Percentiles rank a stretch among this genome's conserved stretches.
Conservation (phyloP, 176 grass and related monocot genomes). For the Olyra latifolia region DNA sequence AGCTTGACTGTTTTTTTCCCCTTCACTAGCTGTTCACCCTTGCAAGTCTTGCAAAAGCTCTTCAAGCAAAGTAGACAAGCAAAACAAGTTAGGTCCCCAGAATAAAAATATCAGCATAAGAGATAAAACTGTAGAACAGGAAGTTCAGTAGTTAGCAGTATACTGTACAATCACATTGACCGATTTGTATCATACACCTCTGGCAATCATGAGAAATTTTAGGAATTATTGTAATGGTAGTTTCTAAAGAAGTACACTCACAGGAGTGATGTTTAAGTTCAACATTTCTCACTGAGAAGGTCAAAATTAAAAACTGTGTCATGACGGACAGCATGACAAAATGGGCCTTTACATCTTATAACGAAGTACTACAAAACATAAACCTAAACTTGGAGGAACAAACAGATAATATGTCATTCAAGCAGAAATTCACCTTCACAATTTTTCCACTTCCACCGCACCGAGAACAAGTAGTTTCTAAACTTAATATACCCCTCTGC, state of each 20-base stretch:
- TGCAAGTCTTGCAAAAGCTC: slow-evolving; percentile 96
- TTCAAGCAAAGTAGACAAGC: slow-evolving; percentile 40
- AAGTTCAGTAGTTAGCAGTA: not conserved
- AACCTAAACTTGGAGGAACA: slow-evolving; percentile 8
- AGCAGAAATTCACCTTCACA: slow-evolving; percentile 58
- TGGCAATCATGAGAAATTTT: not conserved
- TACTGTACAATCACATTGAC: not conserved
- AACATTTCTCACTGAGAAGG: not conserved
- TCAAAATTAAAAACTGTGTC: not conserved
- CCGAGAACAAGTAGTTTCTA: slow-evolving; percentile 60
- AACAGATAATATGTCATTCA: slow-evolving; percentile 15
- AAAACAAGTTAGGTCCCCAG: slow-evolving; percentile 22
- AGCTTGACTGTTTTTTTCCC: slow-evolving; percentile 77
- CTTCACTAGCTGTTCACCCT: slow-evolving; percentile 64
- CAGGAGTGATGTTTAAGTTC: not conserved
- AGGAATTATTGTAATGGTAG: not conserved
- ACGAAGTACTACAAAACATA: not conserved
- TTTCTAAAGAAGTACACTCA: not conserved
- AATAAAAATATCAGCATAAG: slow-evolving; percentile 27
- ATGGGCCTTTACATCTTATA: not conserved
- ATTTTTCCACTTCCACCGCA: slow-evolving; percentile 78
- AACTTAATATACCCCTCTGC: slow-evolving; percentile 54
- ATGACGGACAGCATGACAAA: not conserved
- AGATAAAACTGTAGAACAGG: not conserved
- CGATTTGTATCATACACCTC: not conserved